Conservation (phyloP, 2,329 filamentous ascomycete genomes). For the Ceratocystis lukuohia region DNA sequence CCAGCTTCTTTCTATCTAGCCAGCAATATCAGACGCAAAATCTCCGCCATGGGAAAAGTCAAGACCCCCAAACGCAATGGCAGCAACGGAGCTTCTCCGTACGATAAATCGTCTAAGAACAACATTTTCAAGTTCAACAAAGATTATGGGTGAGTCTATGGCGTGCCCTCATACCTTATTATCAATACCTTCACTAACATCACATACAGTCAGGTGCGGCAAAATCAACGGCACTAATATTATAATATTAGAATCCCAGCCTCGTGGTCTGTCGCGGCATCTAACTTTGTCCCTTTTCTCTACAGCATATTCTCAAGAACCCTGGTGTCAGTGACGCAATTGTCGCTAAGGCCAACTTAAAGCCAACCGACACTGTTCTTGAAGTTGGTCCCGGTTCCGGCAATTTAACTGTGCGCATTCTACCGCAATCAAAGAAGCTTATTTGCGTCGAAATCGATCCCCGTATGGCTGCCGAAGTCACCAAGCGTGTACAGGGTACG, state of each 20-base stretch:
- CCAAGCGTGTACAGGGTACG: conserved; percentile 83
- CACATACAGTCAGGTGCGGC: conserved; percentile 13
- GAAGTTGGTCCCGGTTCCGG: conserved; percentile 87
- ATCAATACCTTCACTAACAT: too few relatives aligned
- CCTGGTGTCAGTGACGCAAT: conserved; percentile 67
- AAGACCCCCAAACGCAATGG: conserved; percentile 40
- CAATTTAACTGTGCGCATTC: conserved; percentile 75
- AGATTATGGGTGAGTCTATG: conserved; percentile 45
- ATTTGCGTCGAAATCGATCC: conserved; percentile 89
- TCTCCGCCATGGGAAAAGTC: conserved; percentile 38
- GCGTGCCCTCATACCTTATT: too few relatives aligned
- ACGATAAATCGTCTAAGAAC: conserved; percentile 43
- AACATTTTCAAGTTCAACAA: conserved; percentile 98
- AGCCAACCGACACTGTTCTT: conserved; percentile 79
- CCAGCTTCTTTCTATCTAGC: neutral
- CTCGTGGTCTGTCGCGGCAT: neutral
- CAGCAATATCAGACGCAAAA: neutral
- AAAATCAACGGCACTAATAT: neutral
- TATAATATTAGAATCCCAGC: neutral
- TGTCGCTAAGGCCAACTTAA: conserved; percentile 63
- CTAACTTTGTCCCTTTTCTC: neutral
- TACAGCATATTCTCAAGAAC: conserved; percentile 83
- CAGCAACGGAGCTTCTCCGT: conserved; percentile 32
- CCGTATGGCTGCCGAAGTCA: conserved; percentile 89
- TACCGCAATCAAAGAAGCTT: conserved; percentile 69